phyloP scores from a whole-genome alignment of 2,329 filamentous ascomycete genomes.

The Mycogone perniciosa region DNA sequence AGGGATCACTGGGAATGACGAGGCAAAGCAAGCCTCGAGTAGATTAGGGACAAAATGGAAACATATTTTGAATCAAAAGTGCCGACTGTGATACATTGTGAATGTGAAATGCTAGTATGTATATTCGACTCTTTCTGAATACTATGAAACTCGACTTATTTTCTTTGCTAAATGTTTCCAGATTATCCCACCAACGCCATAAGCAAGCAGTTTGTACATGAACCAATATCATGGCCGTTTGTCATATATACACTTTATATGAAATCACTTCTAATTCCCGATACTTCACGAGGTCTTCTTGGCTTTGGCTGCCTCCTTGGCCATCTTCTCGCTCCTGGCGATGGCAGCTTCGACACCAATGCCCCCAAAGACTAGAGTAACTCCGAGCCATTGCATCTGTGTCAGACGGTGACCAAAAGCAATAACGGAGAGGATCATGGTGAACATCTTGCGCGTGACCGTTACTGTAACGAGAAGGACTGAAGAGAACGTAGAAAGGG shows the following conservation, averaged over 20 bases:
- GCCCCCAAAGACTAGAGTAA: slow-evolving; percentile 87
- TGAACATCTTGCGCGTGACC: slow-evolving; percentile 97
- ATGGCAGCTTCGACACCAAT: slow-evolving; percentile 87
- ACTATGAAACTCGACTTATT: neutral
- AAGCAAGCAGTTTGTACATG: slow-evolving; percentile 3
- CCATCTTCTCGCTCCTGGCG: slow-evolving; percentile 73
- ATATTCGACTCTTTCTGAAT: neutral
- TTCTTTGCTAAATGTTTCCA: neutral
- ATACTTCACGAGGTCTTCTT: slow-evolving; percentile 29
- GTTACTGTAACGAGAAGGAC: slow-evolving; percentile 92
- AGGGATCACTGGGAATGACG: slow-evolving; percentile 6
- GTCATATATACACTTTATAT: slow-evolving; percentile 4
- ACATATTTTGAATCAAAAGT: neutral
- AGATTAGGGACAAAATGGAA: neutral
- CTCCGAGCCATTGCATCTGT: slow-evolving; percentile 88
- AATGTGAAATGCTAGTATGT: too few species aligned
- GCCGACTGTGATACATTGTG: neutral
- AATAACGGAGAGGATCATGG: slow-evolving; percentile 93
- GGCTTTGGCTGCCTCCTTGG: slow-evolving; percentile 61
- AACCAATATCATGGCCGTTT: neutral
- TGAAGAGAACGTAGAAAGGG: slow-evolving; percentile 83
- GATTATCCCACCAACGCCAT: slow-evolving; percentile 1
- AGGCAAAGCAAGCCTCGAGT: neutral
- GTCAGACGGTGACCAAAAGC: slow-evolving; percentile 87
- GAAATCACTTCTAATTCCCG: neutral